Base-by-base conservation (phyloP, 164 flowering plant species). In the Magnolia changhungtana region DNA sequence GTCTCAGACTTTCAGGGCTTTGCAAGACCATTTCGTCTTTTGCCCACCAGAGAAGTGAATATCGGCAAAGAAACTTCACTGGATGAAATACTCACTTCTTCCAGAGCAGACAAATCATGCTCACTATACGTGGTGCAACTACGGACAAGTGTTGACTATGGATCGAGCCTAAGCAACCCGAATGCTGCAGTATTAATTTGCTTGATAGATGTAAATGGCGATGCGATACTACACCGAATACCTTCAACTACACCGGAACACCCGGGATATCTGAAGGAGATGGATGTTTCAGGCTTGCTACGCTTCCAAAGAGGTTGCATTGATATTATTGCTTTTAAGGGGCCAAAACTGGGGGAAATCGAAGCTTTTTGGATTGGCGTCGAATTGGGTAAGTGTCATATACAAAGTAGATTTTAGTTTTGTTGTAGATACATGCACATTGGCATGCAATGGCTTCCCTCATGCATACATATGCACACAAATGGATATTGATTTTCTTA, bases 321-420 rank as follows among this genome's bases (percentile, higher is more conserved):
- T 24, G 92, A 95, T 82, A 90, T 85, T 74, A 86, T 93, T 81
- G 73, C 79, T 27, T 93, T 93, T 67, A 72, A 81, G 77, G 98
- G 95, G 68, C 93, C 92, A 55, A 81, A 79, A 72, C 81, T 95
- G 37, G 92, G 84, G 71, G 83, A 81, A 73, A 73, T 95, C 75
- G 78, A 76, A 80, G 96, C 97, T 50, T 73, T 95, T 74, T 93
- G 98, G 98, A 72, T 95, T 75, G 81, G 98, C 59, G 71, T 87
- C 77, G 97, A 91, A 72, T 91, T 96, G 89, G 98, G 98, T 93
- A 74, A 51, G 83, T 81, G 68, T 58, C 14, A 19, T 58, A 65
- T 65, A 65, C 31, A 21, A 23, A 8, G 29, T 27, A 65, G 31
- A 8, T 29, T 65, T 65, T 29, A 65, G 4, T 65, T 23, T 27